Conservation (phyloP, 1,284 basidiomycete species). For the Agaricales sp. region DNA sequence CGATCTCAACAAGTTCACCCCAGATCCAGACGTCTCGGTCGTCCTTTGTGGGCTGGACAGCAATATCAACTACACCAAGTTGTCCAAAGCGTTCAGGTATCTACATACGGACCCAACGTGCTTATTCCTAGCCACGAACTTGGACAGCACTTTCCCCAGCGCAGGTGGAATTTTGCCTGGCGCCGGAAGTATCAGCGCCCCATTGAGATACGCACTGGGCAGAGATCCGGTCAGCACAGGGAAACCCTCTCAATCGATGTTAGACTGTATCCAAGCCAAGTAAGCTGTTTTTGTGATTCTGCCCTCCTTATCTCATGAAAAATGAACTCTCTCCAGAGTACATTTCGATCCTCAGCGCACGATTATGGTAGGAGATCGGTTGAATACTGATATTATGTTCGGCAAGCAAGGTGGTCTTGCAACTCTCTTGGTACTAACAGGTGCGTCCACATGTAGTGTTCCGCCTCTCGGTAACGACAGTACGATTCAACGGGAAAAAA, state of each 20-base stretch:
- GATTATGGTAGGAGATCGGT: slow-evolving; percentile 92
- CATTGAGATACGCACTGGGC: slow-evolving; percentile 69
- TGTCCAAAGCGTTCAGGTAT: slow-evolving; percentile 91
- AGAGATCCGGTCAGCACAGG: slow-evolving; percentile 75
- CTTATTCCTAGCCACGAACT: slow-evolving; percentile 88
- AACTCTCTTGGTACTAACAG: slow-evolving; percentile 91
- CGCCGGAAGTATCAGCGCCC: slow-evolving; percentile 77
- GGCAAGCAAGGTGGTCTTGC: slow-evolving; percentile 79
- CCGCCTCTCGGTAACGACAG: slow-evolving; percentile 1
- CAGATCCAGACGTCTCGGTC: slow-evolving; percentile 76
- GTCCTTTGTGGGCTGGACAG: slow-evolving; percentile 86
- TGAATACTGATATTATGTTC: slow-evolving; percentile 93
- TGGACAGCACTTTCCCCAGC: slow-evolving; percentile 84
- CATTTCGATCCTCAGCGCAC: slow-evolving; percentile 78
- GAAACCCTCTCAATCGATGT: slow-evolving; percentile 87
- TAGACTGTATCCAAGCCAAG: slow-evolving; percentile 96
- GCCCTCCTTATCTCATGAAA: background rate
- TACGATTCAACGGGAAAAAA: slow-evolving; percentile 6
- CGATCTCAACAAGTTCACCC: slow-evolving; percentile 57
- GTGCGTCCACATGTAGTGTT: slow-evolving; percentile 26
- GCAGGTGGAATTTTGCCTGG: slow-evolving; percentile 79
- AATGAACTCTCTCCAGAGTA: slow-evolving; percentile 38
- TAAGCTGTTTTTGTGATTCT: slow-evolving; percentile 26
- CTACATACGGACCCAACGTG: slow-evolving; percentile 72
- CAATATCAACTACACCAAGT: slow-evolving; percentile 83